Conservation (phyloP, 305 asterid genomes). For the Fraxinus velutina region DNA sequence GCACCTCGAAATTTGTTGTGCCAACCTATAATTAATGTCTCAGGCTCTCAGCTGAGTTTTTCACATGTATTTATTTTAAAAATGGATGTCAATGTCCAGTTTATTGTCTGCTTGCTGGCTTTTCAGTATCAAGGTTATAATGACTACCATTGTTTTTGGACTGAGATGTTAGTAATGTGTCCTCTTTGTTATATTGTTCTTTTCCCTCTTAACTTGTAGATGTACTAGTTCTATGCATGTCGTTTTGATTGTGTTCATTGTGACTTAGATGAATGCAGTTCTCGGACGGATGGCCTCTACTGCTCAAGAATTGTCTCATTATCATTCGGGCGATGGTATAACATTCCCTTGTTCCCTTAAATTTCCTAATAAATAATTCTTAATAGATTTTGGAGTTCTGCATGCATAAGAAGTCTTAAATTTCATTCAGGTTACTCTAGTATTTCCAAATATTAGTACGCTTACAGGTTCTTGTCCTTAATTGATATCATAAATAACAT, state of each 20-base stretch:
- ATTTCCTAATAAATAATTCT: not conserved
- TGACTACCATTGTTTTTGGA: constrained; percentile 17
- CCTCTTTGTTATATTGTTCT: constrained; percentile 4
- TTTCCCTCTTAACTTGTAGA: not conserved
- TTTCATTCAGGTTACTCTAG: not conserved
- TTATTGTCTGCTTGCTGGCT: constrained; percentile 1
- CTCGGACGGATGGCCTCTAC: constrained; percentile 88
- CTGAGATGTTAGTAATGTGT: not conserved
- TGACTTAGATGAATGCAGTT: constrained; percentile 80
- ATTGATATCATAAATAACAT: not conserved
- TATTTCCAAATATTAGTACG: not conserved
- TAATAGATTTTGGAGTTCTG: not conserved
- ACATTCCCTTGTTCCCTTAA: constrained; percentile 17
- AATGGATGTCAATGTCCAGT: constrained; percentile 16
- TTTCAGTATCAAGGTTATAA: constrained; percentile 14
- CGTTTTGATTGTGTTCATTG: constrained; percentile 13
- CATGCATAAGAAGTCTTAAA: not conserved
- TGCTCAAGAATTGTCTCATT: constrained; percentile 87
- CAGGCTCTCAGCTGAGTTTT: not conserved
- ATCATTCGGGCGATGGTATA: constrained; percentile 96
- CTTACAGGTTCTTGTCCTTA: not conserved
- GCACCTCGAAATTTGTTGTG: not conserved
- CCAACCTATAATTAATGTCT: not conserved
- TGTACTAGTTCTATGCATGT: not conserved
- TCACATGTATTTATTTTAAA: not conserved